Evolutionary conservation across 768 basidiomycete genomes (phyloP).

Genomic region (Hysterangium stoloniferum): DNA sequence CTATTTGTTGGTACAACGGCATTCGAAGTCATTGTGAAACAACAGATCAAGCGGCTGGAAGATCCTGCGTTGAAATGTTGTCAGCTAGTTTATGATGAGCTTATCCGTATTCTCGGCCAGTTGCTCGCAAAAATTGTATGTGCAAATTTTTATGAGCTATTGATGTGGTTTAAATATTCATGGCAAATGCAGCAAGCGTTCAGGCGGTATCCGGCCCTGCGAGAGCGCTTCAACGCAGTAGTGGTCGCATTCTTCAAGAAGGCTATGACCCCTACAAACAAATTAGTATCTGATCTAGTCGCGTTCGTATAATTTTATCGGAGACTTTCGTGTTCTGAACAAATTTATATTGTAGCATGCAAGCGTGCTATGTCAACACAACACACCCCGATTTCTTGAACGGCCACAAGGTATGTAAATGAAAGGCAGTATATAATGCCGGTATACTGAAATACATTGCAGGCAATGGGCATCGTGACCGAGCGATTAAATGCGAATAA

Average conservation of each 20-base stretch:
- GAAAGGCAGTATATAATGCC: background rate
- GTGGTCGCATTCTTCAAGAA: slow-evolving; percentile 97
- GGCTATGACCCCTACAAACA: slow-evolving; percentile 89
- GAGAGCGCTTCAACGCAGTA: slow-evolving; percentile 90
- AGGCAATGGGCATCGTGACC: slow-evolving; percentile 85
- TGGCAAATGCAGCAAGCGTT: slow-evolving; percentile 69
- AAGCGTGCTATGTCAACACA: slow-evolving; percentile 98
- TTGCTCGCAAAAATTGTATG: slow-evolving; percentile 82
- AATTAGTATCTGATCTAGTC: slow-evolving; percentile 90
- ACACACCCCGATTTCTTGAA: slow-evolving; percentile 98
- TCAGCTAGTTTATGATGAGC: slow-evolving; percentile 92
- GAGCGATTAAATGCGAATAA: slow-evolving; percentile 81
- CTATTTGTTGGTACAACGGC: slow-evolving; percentile 96
- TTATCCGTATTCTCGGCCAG: slow-evolving; percentile 92
- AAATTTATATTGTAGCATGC: slow-evolving; percentile 61
- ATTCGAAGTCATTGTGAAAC: slow-evolving; percentile 98
- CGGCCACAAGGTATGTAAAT: slow-evolving; percentile 67
- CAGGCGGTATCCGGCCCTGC: slow-evolving; percentile 92
- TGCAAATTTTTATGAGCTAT: slow-evolving; percentile 13
- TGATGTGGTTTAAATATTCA: background rate
- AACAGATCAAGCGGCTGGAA: slow-evolving; percentile 95
- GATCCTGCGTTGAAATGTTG: slow-evolving; percentile 93
- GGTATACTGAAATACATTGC: background rate
- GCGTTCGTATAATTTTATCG: slow-evolving; percentile 43
- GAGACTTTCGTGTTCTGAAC: slow-evolving; percentile 2